Base-by-base conservation (phyloP, 1,139 yeast species). In the Kodamaea ohmeri region DNA sequence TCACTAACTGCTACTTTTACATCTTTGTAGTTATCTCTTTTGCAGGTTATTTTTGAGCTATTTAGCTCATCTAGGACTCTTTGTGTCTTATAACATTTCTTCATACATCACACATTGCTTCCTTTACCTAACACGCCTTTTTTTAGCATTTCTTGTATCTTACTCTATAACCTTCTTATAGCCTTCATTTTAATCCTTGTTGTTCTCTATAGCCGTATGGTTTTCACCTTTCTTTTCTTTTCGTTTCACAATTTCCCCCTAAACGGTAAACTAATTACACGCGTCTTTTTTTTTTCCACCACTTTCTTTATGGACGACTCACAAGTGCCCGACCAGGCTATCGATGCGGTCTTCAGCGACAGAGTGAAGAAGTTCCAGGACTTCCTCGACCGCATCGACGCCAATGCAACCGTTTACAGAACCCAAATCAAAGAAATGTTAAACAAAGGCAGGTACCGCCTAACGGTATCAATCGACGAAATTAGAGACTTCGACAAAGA, bases 331-430 rank as follows among this genome's bases (percentile, higher is more conserved):
- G 71, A 65, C 34, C 68, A 58, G 46, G 66, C 73, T 21, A 54
- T 67, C 28, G 76, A 71, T 49, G 76, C 74, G 43, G 73, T 69
- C 35, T 80, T 79, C 52, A 78, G 83, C 44, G 97, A 90, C 59
- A 79, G 97, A 50, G 87, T 86, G 26, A 80, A 96, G 56, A 73
- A 83, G 50, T 92, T 92, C 63, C 90, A 86, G 49, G 97, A 92
- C 54, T 90, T 90, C 57, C 69, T 92, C 35, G 94, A 85, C 52
- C 61, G 72, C 30, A 55, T 67, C 39, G 64, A 58, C 45, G 71
- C 73, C 36, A 71, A 68, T 16, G 63, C 61, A 21, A 73, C 83
- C 5, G 78, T 80, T 45, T 86, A 88, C 60, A 75, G 80, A 49
- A 82, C 79, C 39, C 78, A 75, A 41, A 83, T 92, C 46, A 77